Conservation (phyloP, 2,329 filamentous ascomycete genomes). For the Pseudocercospora cruenta region DNA sequence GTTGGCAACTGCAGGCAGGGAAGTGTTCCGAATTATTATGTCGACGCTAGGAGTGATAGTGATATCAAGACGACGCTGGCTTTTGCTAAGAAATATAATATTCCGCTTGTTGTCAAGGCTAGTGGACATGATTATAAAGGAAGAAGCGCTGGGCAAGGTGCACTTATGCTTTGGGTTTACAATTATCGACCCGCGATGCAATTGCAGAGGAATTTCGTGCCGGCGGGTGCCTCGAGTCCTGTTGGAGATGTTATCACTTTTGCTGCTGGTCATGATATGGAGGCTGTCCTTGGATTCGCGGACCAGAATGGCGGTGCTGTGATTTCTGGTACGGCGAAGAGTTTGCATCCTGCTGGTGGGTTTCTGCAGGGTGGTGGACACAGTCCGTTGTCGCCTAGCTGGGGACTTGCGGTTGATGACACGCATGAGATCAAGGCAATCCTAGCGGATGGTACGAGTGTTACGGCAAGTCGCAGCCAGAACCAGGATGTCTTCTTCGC, state of each 20-base stretch:
- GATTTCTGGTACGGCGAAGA: slow-evolving; percentile 1
- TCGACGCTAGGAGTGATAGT: neutral
- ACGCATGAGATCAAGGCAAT: slow-evolving; percentile 27
- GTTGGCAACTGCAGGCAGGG: neutral
- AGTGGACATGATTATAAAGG: slow-evolving; percentile 36
- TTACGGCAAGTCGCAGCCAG: slow-evolving; percentile 32
- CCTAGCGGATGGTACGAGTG: slow-evolving; percentile 25
- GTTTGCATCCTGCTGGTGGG: slow-evolving; percentile 21
- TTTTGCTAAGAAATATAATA: slow-evolving; percentile 27
- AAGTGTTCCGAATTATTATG: neutral
- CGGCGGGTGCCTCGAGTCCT: neutral
- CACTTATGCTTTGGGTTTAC: slow-evolving; percentile 32
- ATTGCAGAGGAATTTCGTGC: slow-evolving; percentile 10
- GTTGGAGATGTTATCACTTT: slow-evolving; percentile 2
- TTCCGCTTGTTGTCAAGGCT: slow-evolving; percentile 34
- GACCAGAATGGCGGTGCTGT: neutral
- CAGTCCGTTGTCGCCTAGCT: slow-evolving; percentile 23
- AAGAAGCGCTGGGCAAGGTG: slow-evolving; percentile 17
- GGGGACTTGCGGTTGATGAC: slow-evolving; percentile 32
- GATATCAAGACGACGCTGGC: slow-evolving; percentile 22
- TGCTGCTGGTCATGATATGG: neutral
- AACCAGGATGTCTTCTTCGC: slow-evolving; percentile 57
- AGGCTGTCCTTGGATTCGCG: neutral
- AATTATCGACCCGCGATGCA: slow-evolving; percentile 14
- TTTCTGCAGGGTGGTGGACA: slow-evolving; percentile 31